phyloP scores from a whole-genome alignment of 768 basidiomycete genomes.

The Agaricus sinodeliciosus region DNA sequence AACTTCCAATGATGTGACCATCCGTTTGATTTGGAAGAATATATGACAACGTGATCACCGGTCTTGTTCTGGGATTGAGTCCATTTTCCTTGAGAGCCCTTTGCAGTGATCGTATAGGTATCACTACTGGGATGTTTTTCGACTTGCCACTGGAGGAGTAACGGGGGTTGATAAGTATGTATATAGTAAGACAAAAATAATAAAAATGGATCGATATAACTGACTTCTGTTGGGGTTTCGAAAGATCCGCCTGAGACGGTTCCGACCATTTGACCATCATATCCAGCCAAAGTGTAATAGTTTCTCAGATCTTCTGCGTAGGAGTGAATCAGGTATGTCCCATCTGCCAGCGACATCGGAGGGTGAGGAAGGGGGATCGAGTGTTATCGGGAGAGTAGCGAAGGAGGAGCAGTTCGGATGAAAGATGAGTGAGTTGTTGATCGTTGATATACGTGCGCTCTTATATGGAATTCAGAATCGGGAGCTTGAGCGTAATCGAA shows the following conservation, averaged over 20 bases:
- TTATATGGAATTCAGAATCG: neutral
- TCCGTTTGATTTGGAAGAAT: neutral
- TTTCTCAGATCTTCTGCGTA: constrained; percentile 1
- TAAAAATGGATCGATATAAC: neutral
- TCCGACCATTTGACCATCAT: neutral
- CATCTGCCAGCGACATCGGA: constrained; percentile 3
- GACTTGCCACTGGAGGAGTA: constrained; percentile 1
- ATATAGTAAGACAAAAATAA: neutral
- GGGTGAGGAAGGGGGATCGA: neutral
- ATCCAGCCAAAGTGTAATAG: neutral
- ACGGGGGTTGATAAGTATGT: neutral
- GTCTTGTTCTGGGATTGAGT: neutral
- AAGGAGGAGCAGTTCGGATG: no score
- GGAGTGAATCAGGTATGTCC: constrained; percentile 4
- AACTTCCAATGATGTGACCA: constrained; percentile 7
- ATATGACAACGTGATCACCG: constrained; percentile 2
- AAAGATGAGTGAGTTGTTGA: no score
- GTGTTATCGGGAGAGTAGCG: neutral
- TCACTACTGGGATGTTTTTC: neutral
- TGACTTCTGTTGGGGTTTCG: constrained; percentile 4
- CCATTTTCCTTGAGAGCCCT: constrained; percentile 3
- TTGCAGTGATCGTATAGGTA: constrained; percentile 4
- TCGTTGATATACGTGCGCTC: neutral
- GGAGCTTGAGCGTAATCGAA: neutral
- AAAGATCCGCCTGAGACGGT: neutral